Conservation (phyloP, 2,329 filamentous ascomycete species). For the Talaromyces sp. region DNA sequence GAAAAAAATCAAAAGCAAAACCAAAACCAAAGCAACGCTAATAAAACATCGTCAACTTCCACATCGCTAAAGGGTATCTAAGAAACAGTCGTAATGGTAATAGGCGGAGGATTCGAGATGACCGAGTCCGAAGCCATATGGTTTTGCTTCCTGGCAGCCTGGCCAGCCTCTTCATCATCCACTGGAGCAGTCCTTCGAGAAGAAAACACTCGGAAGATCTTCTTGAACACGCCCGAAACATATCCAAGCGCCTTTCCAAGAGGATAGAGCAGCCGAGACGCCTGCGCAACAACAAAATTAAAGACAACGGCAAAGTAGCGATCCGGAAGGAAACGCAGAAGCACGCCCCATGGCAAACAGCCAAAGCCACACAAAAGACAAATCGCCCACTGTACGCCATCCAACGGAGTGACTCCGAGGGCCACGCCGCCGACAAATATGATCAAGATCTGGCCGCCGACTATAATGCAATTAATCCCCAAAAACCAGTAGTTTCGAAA, state of each 20-base stretch:
- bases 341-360: conserved; percentile 78
- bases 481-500: conserved; percentile 84
- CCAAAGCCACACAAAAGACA: conserved; percentile 76
- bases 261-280: conserved; percentile 49
- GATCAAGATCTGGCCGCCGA: conserved; percentile 83
- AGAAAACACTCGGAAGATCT: conserved; percentile 18
- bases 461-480: conserved; percentile 77
- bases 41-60: neutral
- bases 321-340: conserved; percentile 80
- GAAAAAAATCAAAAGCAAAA: too few relatives aligned
- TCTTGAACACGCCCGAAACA: conserved; percentile 26
- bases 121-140: conserved; percentile 16
- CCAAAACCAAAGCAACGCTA: neutral
- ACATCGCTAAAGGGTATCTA: conserved; percentile 11
- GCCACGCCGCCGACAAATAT: conserved; percentile 78
- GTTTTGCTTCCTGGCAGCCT: conserved; percentile 9
- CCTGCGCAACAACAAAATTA: conserved; percentile 47
- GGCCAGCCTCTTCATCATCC: conserved; percentile 15
- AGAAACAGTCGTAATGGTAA: conserved; percentile 33
- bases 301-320: conserved; percentile 37
- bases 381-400: conserved; percentile 76
- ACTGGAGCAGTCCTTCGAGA: neutral
- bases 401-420: conserved; percentile 68
- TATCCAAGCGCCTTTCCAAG: conserved; percentile 25
- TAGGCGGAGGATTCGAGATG: conserved; percentile 27